Evolutionary conservation across 352 stramenopile species (phyloP).

Genomic region (Phytopythium boreale): DNA sequence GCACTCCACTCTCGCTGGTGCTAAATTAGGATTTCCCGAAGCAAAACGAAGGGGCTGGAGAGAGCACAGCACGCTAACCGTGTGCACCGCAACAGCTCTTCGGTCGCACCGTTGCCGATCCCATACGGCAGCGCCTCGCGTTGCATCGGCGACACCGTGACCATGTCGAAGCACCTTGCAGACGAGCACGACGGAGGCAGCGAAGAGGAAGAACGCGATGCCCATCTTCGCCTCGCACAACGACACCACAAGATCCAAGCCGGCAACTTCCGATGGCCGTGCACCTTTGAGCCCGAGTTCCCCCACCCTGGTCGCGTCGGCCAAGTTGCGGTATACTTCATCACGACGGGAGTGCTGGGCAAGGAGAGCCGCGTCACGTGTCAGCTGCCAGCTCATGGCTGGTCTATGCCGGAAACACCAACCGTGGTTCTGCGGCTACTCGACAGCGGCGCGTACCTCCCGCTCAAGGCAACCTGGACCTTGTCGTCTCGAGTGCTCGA

Average conservation of each 20-base stretch:
- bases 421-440: conserved; percentile 35
- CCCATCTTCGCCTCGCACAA: conserved; percentile 65
- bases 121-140: background rate
- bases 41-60: too few species aligned
- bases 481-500: conserved; percentile 36
- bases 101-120: background rate
- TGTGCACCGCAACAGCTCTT: background rate
- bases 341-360: conserved; percentile 27
- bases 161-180: background rate
- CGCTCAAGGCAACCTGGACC: conserved; percentile 33
- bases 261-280: conserved; percentile 42
- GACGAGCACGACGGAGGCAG: conserved; percentile 1
- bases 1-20: background rate
- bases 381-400: conserved; percentile 54
- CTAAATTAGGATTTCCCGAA: background rate
- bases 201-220: conserved; percentile 47
- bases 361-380: conserved; percentile 48
- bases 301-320: conserved; percentile 44
- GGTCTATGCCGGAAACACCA: conserved; percentile 34
- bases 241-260: conserved; percentile 56
- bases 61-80: background rate
- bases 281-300: conserved; percentile 41
- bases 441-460: conserved; percentile 11
- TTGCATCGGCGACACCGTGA: background rate
- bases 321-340: conserved; percentile 52